phyloP scores from a whole-genome alignment of 2,329 filamentous ascomycete genomes.

The Dothidotthia symphoricarpi region DNA sequence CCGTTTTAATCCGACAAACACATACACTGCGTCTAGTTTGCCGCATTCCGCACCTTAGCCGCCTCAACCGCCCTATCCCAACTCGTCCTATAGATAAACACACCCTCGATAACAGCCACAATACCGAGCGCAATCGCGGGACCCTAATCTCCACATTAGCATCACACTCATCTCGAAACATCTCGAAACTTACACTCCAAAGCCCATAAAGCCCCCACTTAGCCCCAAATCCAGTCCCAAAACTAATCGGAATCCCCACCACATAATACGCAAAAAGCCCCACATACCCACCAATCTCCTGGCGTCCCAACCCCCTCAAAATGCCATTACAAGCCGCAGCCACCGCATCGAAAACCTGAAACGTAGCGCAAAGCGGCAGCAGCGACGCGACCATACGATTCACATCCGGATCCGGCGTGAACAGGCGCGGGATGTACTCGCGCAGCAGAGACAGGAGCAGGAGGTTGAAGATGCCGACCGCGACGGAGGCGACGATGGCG shows the following conservation, averaged over 20 bases:
- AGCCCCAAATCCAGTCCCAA: slow-evolving; percentile 73
- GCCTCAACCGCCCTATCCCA: slow-evolving; percentile 62
- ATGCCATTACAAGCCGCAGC: slow-evolving; percentile 79
- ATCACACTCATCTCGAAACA: neutral
- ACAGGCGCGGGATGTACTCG: slow-evolving; percentile 71
- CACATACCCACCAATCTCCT: slow-evolving; percentile 85
- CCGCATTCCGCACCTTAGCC: slow-evolving; percentile 56
- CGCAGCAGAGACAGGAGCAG: slow-evolving; percentile 66
- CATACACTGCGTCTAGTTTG: slow-evolving; percentile 23
- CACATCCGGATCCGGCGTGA: slow-evolving; percentile 67
- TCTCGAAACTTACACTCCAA: slow-evolving; percentile 55
- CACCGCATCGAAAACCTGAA: slow-evolving; percentile 86
- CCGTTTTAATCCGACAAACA: no score
- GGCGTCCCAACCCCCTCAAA: slow-evolving; percentile 80
- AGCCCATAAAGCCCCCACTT: slow-evolving; percentile 76
- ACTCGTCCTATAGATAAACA: slow-evolving; percentile 56
- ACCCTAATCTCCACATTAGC: slow-evolving; percentile 31
- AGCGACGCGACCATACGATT: slow-evolving; percentile 64
- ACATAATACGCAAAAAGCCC: slow-evolving; percentile 85
- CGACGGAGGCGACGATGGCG: slow-evolving; percentile 62
- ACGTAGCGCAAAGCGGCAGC: slow-evolving; percentile 78
- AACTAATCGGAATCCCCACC: slow-evolving; percentile 79
- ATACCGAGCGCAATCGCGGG: slow-evolving; percentile 63
- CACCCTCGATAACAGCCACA: slow-evolving; percentile 56
- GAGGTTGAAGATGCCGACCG: slow-evolving; percentile 79